Evolutionary conservation across 1,284 basidiomycete genomes (phyloP).

Genomic region (Naganishia sp.): DNA sequence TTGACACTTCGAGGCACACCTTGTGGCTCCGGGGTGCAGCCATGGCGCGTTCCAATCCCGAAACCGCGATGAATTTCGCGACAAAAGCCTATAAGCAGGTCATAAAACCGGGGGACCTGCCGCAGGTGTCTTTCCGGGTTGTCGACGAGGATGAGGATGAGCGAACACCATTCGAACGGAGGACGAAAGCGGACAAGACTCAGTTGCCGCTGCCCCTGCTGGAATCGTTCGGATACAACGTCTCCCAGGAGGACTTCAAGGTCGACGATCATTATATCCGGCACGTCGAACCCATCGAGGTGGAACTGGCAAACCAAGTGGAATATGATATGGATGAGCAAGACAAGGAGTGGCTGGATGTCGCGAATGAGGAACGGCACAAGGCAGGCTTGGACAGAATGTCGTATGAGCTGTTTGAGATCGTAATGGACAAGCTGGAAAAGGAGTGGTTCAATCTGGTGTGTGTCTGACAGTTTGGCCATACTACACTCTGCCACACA

Average conservation of each 20-base stretch:
- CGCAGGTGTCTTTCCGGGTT: constrained; percentile 50
- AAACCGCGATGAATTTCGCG: constrained; percentile 18
- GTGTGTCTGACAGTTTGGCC: constrained; percentile 40
- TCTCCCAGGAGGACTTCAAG: constrained; percentile 58
- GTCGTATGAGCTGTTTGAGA: constrained; percentile 86
- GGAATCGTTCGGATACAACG: constrained; percentile 49
- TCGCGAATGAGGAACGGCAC: constrained; percentile 77
- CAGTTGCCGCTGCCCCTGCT: constrained; percentile 1
- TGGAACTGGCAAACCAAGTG: constrained; percentile 86
- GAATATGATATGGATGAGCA: constrained; percentile 99
- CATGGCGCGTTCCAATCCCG: constrained; percentile 11
- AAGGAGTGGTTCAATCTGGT: constrained; percentile 99
- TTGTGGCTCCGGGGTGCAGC: neutral
- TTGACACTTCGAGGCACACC: too few species aligned
- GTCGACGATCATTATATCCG: constrained; percentile 77
- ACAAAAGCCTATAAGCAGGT: constrained; percentile 19
- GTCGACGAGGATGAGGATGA: constrained; percentile 45
- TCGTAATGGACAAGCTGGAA: constrained; percentile 95
- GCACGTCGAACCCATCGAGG: constrained; percentile 89
- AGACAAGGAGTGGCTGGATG: constrained; percentile 90
- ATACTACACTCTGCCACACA: neutral
- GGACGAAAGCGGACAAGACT: constrained; percentile 46
- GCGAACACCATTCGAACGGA: constrained; percentile 37
- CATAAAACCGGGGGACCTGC: constrained; percentile 36
- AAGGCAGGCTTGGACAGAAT: constrained; percentile 74